Evolutionary conservation across 176 grass and related monocot genomes (phyloP).

Genomic region (Oryza brachyantha): DNA sequence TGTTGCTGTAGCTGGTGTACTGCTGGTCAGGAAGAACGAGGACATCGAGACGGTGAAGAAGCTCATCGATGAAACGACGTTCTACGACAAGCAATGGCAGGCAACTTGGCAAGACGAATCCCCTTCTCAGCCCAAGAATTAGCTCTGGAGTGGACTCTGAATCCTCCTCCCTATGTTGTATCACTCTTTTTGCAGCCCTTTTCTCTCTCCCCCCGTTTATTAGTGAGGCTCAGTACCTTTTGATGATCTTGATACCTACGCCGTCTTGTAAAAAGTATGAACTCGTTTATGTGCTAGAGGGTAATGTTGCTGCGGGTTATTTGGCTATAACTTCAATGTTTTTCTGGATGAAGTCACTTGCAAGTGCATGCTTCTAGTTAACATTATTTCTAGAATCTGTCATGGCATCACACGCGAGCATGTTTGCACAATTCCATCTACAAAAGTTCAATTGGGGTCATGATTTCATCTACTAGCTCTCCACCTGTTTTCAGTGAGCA

Average conservation of each 20-base stretch:
- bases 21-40: conserved; percentile 82
- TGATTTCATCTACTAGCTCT: too few relatives aligned
- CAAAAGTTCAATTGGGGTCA: too few relatives aligned
- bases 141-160: neutral
- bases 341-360: neutral
- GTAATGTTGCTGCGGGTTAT: neutral
- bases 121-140: conserved; percentile 39
- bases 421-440: neutral
- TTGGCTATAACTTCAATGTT: conserved; percentile 1
- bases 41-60: conserved; percentile 73
- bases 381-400: neutral
- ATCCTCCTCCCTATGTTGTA: conserved; percentile 13
- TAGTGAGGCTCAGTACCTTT: conserved; percentile 19
- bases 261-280: conserved; percentile 33
- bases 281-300: conserved; percentile 22
- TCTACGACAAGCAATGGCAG: conserved; percentile 98
- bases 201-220: neutral
- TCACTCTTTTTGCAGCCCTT: conserved; percentile 3
- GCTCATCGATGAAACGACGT: conserved; percentile 78
- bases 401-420: neutral
- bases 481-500: neutral
- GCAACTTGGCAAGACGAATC: conserved; percentile 88
- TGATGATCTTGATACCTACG: neutral
- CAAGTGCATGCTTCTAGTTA: neutral
- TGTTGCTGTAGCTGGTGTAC: conserved; percentile 66